phyloP scores from a whole-genome alignment of 495 filamentous ascomycete genomes.

The Lindgomyces ingoldianus region DNA sequence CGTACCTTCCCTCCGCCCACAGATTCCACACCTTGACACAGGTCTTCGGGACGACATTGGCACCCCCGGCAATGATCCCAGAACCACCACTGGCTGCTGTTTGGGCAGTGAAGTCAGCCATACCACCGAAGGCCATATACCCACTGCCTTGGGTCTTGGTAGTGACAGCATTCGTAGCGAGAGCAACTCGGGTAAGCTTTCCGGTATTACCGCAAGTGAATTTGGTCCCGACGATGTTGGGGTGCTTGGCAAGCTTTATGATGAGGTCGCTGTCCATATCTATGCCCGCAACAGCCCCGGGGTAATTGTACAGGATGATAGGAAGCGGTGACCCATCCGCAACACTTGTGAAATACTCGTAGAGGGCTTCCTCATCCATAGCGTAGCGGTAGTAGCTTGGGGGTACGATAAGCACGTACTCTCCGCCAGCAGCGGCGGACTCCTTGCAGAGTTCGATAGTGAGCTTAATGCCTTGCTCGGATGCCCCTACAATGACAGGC shows the following conservation, averaged over 20 bases:
- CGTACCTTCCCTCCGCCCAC: constrained; percentile 68
- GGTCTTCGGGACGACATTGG: constrained; percentile 81
- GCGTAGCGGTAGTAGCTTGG: constrained; percentile 81
- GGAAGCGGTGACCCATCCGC: constrained; percentile 75
- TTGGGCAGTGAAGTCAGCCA: constrained; percentile 85
- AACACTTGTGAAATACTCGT: constrained; percentile 73
- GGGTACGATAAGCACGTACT: constrained; percentile 75
- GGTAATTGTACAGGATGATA: constrained; percentile 89
- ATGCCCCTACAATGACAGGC: constrained; percentile 78
- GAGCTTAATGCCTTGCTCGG: constrained; percentile 74
- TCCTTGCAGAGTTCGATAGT: constrained; percentile 74
- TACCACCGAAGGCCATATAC: constrained; percentile 86
- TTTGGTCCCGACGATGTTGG: constrained; percentile 84
- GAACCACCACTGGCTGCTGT: constrained; percentile 77
- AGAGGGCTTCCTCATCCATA: constrained; percentile 75
- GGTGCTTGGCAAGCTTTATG: constrained; percentile 75
- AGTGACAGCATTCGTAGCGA: constrained; percentile 71
- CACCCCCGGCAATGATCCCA: constrained; percentile 83
- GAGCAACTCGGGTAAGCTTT: constrained; percentile 82
- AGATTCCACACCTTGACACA: constrained; percentile 82
- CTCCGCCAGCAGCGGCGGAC: constrained; percentile 68
- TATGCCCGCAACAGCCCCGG: constrained; percentile 85
- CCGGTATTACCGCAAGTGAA: constrained; percentile 91
- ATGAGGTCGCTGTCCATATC: constrained; percentile 90
- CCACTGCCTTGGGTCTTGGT: constrained; percentile 63